Base-by-base conservation (phyloP, 257 asterid species). In the Catharanthus roseus region DNA sequence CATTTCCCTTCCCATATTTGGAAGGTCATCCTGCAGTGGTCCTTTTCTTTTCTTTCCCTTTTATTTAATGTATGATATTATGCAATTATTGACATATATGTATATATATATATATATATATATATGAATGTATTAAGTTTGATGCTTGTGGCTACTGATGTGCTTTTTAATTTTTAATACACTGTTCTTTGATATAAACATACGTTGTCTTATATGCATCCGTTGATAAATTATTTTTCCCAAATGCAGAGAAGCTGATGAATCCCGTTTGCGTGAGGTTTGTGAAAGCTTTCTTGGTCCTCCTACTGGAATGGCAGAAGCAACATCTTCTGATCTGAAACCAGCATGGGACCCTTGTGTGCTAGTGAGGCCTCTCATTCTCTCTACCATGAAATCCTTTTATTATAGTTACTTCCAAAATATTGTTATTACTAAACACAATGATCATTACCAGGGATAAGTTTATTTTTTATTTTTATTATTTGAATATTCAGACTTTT, bases 231-330 rank as follows among this genome's bases (percentile, higher is more conserved):
- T 49, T 29, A 24, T 31, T n/a, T 68, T 67, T 67, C 39, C 67
- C 68, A 75, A 70, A 78, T 80, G 71, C 83, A 95, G 97, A 79
- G 99, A 91, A 79, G 91, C 95, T 57, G 99, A 95, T 61, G 97
- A 88, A 76, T 83, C 87, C 67, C 96, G 99, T 33, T 65, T 95
- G 77, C 84, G 97, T 68, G 99, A 95, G 84, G 89, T 95, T 75
- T 95, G 99, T 57, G 97, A 91, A 85, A 89, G 83, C 82, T 95
- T 91, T 83, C 95, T 95, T 71, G 99, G 97, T 65, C 99, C 99
- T 76, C 99, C 99, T 3, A 76, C 81, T 31, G 97, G 99, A 71
- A 91, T 91, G 95, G 77, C 78, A 28, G 92, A 83, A 79, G 69
- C 84, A 55, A 73, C 85, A 36, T 70, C 86, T 1, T 76, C 83